These are phyloP conservation scores for Cupressus sempervirens DNA, from an alignment of 75 land plant genomes.

Conservation along the genomic window DNA sequence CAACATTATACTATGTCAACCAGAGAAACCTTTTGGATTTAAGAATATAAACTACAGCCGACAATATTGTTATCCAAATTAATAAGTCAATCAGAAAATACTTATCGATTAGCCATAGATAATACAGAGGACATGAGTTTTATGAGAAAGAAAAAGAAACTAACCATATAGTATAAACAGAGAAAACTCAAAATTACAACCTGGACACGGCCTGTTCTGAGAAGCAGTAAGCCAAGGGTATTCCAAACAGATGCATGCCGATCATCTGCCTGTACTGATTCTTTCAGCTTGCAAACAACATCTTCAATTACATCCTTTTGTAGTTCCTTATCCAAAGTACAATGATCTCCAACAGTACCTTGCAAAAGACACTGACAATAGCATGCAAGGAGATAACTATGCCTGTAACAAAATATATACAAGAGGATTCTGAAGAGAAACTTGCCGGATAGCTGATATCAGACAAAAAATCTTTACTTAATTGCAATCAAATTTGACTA, in stretches of 20 bases:
- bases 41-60: background rate
- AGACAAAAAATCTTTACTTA: background rate
- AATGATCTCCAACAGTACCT: slow-evolving; percentile 41
- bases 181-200: slow-evolving; percentile 20
- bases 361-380: slow-evolving; percentile 58
- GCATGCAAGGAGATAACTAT: background rate
- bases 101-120: background rate
- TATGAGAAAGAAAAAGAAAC: background rate
- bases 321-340: slow-evolving; percentile 44
- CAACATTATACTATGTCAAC: background rate
- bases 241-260: slow-evolving; percentile 81
- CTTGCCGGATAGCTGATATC: background rate
- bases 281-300: slow-evolving; percentile 49
- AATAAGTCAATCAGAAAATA: slow-evolving; percentile 3
- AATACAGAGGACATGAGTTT: slow-evolving; percentile 2
- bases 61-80: background rate
- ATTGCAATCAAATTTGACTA: background rate
- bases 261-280: slow-evolving; percentile 49
- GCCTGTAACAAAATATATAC: background rate
- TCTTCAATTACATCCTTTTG: slow-evolving; percentile 56
- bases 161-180: background rate
- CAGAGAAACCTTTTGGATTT: background rate
- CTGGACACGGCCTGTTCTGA: slow-evolving; percentile 68
- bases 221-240: slow-evolving; percentile 69
- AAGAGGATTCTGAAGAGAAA: background rate